Evolutionary conservation across 2,329 filamentous ascomycete species (phyloP).

Genomic region (Zymoseptoria pseudotritici): DNA sequence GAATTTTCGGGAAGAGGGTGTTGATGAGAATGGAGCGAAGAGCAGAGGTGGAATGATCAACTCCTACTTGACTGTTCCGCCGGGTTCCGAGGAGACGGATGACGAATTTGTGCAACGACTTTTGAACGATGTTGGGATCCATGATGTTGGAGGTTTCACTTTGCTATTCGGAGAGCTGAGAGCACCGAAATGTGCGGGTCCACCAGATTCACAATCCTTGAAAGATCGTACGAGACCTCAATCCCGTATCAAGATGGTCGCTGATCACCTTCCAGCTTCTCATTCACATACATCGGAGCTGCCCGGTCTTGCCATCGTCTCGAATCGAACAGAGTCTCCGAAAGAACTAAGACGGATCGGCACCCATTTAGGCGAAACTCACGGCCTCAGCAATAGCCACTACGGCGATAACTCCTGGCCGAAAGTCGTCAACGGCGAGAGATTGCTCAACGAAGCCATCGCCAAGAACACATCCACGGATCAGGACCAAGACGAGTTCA

Average conservation of each 20-base stretch:
- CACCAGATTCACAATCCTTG: not conserved
- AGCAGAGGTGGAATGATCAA: constrained; percentile 55
- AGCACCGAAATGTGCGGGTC: constrained; percentile 3
- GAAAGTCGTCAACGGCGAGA: constrained; percentile 53
- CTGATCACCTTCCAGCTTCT: constrained; percentile 2
- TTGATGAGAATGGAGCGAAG: constrained; percentile 33
- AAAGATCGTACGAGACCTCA: constrained; percentile 4
- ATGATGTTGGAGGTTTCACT: constrained; percentile 57
- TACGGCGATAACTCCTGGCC: constrained; percentile 55
- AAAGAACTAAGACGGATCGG: constrained; percentile 47
- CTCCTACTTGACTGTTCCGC: constrained; percentile 46
- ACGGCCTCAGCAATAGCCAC: constrained; percentile 54
- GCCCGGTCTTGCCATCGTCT: constrained; percentile 49
- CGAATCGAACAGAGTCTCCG: constrained; percentile 51
- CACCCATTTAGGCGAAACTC: constrained; percentile 42
- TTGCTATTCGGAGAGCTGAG: constrained; percentile 50
- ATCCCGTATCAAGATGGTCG: constrained; percentile 5
- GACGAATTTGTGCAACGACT: constrained; percentile 48
- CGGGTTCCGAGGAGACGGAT: constrained; percentile 35
- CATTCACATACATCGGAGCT: constrained; percentile 9
- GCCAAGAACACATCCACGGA: constrained; percentile 33
- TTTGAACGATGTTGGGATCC: constrained; percentile 47
- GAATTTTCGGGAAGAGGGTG: constrained; percentile 53
- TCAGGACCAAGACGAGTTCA: constrained; percentile 42
- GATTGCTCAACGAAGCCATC: constrained; percentile 45